Evolutionary conservation across 202 grass and related monocot genomes (phyloP).

Genomic region (Tripidium arundinaceum): DNA sequence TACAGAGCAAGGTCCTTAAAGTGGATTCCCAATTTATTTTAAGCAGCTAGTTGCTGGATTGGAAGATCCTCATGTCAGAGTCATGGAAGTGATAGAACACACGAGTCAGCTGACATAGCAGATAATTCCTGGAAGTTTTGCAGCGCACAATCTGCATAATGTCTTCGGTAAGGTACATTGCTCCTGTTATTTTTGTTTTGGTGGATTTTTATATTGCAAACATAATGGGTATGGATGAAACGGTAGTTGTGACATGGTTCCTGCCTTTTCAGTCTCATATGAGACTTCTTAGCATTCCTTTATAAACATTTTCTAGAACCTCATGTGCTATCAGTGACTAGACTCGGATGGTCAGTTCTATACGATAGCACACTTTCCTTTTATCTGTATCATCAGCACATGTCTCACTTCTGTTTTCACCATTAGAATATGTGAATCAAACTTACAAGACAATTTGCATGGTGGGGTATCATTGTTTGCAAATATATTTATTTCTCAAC

Average conservation of each 20-base stretch:
- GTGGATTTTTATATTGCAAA: constrained; percentile 8
- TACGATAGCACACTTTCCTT: not conserved
- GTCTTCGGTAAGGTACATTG: not conserved
- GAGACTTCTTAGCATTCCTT: not conserved
- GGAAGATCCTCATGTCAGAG: not conserved
- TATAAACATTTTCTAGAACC: not conserved
- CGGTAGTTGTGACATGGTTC: not conserved
- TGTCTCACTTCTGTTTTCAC: not conserved
- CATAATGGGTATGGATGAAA: not conserved
- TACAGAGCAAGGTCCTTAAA: constrained; percentile 49
- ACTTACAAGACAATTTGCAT: not conserved
- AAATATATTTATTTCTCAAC: not conserved
- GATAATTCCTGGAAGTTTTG: constrained; percentile 26
- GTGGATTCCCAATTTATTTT: constrained; percentile 29
- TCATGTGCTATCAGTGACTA: not conserved
- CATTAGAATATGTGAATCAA: not conserved
- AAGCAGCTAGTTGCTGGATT: constrained; percentile 16
- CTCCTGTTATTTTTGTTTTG: not conserved
- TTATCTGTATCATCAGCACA: not conserved
- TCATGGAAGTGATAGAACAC: not conserved
- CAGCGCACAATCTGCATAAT: not conserved
- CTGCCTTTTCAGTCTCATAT: not conserved
- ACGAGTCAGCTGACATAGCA: constrained; percentile 10
- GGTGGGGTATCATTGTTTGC: not conserved
- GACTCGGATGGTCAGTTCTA: not conserved